Evolutionary conservation across 2,329 filamentous ascomycete species (phyloP).

Genomic region (Xylariaceae sp.): DNA sequence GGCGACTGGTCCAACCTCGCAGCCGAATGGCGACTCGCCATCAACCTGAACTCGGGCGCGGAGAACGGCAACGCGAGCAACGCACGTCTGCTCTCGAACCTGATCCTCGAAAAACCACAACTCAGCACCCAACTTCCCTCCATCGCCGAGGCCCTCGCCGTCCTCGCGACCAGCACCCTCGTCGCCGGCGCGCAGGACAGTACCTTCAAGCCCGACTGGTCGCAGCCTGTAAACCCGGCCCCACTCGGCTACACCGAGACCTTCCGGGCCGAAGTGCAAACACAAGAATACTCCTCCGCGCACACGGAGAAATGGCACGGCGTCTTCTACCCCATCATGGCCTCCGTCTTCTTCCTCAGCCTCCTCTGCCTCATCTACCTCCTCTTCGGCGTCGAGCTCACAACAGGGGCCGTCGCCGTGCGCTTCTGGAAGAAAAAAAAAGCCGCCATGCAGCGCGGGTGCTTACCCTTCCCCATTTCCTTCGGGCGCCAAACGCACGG

Average conservation of each 20-base stretch:
- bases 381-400: conserved; percentile 37
- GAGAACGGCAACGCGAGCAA: conserved; percentile 54
- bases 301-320: conserved; percentile 55
- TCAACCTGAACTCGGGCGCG: conserved; percentile 53
- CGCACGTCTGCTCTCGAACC: conserved; percentile 52
- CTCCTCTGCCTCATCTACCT: conserved; percentile 60
- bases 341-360: conserved; percentile 62
- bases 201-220: conserved; percentile 56
- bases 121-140: conserved; percentile 55
- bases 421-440: background rate
- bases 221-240: conserved; percentile 33
- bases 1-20: conserved; percentile 53
- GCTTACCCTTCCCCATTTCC: background rate
- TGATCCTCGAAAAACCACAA: conserved; percentile 38
- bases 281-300: conserved; percentile 66
- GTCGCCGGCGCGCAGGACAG: conserved; percentile 54
- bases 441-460: no score
- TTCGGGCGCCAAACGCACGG: background rate
- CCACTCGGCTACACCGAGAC: conserved; percentile 43
- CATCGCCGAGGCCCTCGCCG: conserved; percentile 67
- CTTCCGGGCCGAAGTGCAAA: conserved; percentile 60
- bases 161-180: conserved; percentile 62
- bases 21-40: conserved; percentile 47
- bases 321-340: conserved; percentile 62
- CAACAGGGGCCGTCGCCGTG: background rate